Evolutionary conservation across 176 grass and related monocot genomes (phyloP).

Genomic region (Cymbopogon citratus): DNA sequence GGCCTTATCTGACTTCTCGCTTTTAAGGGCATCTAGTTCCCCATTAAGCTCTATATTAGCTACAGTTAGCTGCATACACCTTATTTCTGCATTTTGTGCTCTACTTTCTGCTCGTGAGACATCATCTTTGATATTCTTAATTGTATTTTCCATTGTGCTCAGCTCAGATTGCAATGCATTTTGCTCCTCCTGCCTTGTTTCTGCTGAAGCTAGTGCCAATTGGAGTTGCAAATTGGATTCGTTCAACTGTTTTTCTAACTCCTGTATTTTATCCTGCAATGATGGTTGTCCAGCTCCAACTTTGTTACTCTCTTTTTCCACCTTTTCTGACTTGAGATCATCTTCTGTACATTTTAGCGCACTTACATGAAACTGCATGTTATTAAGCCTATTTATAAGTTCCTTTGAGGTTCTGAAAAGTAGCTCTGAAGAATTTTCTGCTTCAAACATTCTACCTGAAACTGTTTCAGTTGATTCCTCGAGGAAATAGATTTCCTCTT

Average conservation of each 20-base stretch:
- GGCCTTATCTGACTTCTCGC: slow-evolving; percentile 44
- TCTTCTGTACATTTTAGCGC: slow-evolving; percentile 28
- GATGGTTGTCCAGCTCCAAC: not conserved
- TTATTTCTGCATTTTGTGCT: slow-evolving; percentile 61
- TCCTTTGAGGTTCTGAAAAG: slow-evolving; percentile 62
- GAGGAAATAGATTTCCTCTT: slow-evolving; percentile 57
- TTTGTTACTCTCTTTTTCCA: slow-evolving; percentile 23
- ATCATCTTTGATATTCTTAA: slow-evolving; percentile 59
- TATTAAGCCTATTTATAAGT: slow-evolving; percentile 41
- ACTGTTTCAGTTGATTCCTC: slow-evolving; percentile 56
- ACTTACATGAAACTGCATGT: slow-evolving; percentile 32
- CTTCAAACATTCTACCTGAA: slow-evolving; percentile 47
- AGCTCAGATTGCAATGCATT: slow-evolving; percentile 36
- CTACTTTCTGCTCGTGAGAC: slow-evolving; percentile 57
- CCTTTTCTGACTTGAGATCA: slow-evolving; percentile 38
- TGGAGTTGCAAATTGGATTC: slow-evolving; percentile 44
- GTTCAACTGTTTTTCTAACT: slow-evolving; percentile 40
- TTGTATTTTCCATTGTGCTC: slow-evolving; percentile 41
- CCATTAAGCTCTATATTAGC: slow-evolving; percentile 55
- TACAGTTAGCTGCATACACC: slow-evolving; percentile 50
- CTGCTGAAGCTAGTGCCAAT: slow-evolving; percentile 36
- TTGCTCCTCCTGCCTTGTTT: slow-evolving; percentile 48
- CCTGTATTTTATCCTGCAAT: slow-evolving; percentile 35
- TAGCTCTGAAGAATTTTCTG: slow-evolving; percentile 66
- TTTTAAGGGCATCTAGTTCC: slow-evolving; percentile 45